These are phyloP conservation scores for Pseudogymnoascus sp. DNA, from an alignment of 2,329 filamentous ascomycete genomes.

Conservation along the genomic window DNA sequence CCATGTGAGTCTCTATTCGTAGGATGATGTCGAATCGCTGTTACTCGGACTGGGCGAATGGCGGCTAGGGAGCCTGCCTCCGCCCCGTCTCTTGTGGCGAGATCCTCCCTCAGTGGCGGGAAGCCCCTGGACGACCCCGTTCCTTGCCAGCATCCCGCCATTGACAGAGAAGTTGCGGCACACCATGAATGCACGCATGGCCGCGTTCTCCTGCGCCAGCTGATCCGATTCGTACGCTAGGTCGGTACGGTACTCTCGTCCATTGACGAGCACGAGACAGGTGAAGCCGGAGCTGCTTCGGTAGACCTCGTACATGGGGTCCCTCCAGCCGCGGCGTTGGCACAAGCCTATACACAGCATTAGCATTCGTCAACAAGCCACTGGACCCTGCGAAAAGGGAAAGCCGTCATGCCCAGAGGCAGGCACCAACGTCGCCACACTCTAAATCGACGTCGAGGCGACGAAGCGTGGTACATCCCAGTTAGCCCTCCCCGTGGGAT, in stretches of 20 bases:
- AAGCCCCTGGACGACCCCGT: constrained; percentile 59
- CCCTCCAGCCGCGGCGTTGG: constrained; percentile 86
- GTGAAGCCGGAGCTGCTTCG: constrained; percentile 67
- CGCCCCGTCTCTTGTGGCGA: constrained; percentile 23
- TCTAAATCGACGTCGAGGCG: constrained; percentile 6
- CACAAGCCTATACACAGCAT: constrained; percentile 63
- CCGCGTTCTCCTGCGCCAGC: constrained; percentile 84
- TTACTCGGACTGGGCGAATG: constrained; percentile 27
- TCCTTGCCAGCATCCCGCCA: constrained; percentile 75
- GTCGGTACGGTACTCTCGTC: constrained; percentile 91
- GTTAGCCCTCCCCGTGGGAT: constrained; percentile 7
- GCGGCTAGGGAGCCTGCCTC: constrained; percentile 22
- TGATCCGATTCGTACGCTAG: constrained; percentile 72
- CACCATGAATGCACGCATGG: constrained; percentile 94
- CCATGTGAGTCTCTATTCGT: constrained; percentile 13
- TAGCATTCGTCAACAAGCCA: constrained; percentile 10
- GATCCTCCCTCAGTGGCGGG: constrained; percentile 36
- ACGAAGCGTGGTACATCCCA: not conserved
- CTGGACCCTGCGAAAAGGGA: not conserved
- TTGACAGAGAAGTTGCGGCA: constrained; percentile 97
- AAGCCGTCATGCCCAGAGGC: constrained; percentile 9
- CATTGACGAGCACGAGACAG: constrained; percentile 90
- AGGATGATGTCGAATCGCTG: constrained; percentile 28
- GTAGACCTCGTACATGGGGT: constrained; percentile 82
- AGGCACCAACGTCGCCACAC: constrained; percentile 11